These are phyloP conservation scores for Gloeopeniophorella convolvens DNA, from an alignment of 768 basidiomycete genomes.

Conservation along the genomic window DNA sequence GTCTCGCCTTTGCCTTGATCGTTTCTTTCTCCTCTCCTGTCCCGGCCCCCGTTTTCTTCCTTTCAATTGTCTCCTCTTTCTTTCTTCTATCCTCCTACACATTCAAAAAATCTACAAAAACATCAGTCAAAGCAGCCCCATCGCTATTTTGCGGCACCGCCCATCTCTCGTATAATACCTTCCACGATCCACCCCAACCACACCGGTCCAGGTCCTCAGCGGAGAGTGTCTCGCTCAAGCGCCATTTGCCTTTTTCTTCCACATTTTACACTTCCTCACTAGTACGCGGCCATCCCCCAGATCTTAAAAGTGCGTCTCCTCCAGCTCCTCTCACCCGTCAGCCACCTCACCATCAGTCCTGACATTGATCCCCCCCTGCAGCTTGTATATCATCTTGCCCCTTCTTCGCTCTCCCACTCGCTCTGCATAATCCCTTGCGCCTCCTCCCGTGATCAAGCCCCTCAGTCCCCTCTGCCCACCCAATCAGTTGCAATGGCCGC, in stretches of 20 bases:
- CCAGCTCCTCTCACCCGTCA: not conserved
- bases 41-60: slow-evolving; percentile 17
- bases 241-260: slow-evolving; percentile 3
- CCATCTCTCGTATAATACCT: slow-evolving; percentile 18
- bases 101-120: slow-evolving; percentile 10
- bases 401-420: slow-evolving; percentile 20
- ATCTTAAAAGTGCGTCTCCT: slow-evolving; percentile 6
- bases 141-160: slow-evolving; percentile 15
- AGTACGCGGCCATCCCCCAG: slow-evolving; percentile 6
- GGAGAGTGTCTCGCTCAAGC: slow-evolving; percentile 7
- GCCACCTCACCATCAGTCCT: slow-evolving; percentile 16
- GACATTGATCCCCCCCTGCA: slow-evolving; percentile 16
- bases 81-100: slow-evolving; percentile 13
- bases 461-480: slow-evolving; percentile 19
- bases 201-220: slow-evolving; percentile 10
- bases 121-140: not conserved
- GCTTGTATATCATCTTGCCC: slow-evolving; percentile 30
- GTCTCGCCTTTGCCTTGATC: not conserved
- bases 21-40: slow-evolving; percentile 26
- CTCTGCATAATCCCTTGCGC: slow-evolving; percentile 21
- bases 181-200: slow-evolving; percentile 16
- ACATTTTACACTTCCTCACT: slow-evolving; percentile 20
- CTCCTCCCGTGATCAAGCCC: slow-evolving; percentile 17
- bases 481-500: slow-evolving; percentile 34
- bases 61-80: slow-evolving; percentile 17